Percentiles rank a stretch among this genome's conserved stretches.
These are phyloP conservation scores for Liriodendron chinense DNA, from an alignment of 164 flowering plant species.

Conservation along the genomic window DNA sequence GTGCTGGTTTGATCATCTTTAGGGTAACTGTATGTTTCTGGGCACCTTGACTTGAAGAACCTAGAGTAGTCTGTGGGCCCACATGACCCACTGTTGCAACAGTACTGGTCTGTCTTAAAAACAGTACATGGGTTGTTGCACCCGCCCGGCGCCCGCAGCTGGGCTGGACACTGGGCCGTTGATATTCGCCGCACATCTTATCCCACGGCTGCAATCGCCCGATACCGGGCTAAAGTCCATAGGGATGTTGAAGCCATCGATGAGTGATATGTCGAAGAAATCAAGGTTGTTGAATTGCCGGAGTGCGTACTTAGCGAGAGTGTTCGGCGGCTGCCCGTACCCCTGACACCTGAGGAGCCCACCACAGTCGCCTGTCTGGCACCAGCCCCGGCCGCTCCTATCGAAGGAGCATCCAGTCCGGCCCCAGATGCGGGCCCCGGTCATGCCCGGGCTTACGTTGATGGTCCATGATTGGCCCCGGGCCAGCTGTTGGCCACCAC, in stretches of 20 bases:
- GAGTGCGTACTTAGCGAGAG: constrained; percentile 28
- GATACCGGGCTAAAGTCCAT: constrained; percentile 21
- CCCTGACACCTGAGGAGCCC: constrained; percentile 16
- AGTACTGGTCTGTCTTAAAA: constrained; percentile 19
- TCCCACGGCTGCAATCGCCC: background rate
- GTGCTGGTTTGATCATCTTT: constrained; percentile 45
- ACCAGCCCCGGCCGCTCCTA: constrained; percentile 19
- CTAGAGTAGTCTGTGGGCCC: constrained; percentile 18
- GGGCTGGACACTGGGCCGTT: constrained; percentile 23
- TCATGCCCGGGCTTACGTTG: background rate
- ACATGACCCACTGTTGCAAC: constrained; percentile 21
- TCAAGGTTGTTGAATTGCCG: constrained; percentile 18
- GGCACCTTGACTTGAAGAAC: constrained; percentile 27
- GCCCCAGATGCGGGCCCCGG: constrained; percentile 30
- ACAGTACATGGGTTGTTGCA: constrained; percentile 30
- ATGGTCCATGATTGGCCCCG: background rate
- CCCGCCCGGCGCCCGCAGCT: constrained; percentile 21
- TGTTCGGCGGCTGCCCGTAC: constrained; percentile 24
- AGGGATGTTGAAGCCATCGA: constrained; percentile 34
- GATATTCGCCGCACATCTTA: constrained; percentile 19
- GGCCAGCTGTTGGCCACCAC: constrained; percentile 5
- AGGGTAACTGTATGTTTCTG: constrained; percentile 34
- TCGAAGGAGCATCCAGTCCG: constrained; percentile 30
- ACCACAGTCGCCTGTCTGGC: constrained; percentile 31
- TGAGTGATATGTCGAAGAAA: constrained; percentile 28